Evolutionary conservation across 805 yeast genomes (phyloP), one percentile per base, ranked within the genome.

Genomic region (Helenozyma baotianmanensis): DNA sequence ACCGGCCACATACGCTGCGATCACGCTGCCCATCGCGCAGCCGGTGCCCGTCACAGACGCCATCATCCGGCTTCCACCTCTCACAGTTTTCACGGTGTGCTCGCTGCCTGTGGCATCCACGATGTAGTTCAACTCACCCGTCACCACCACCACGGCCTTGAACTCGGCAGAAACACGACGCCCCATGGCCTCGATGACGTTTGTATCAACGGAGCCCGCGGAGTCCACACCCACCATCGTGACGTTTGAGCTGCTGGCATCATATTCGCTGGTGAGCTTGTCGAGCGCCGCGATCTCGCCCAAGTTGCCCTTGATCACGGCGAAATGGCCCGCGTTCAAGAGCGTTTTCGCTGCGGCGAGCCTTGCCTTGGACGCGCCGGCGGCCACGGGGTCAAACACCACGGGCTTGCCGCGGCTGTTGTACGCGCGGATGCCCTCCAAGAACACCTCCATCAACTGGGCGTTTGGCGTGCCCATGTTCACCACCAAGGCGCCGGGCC

Each of bases 381-480:
- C 86, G 1, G 88, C 97, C n/a, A 88, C 96, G 1, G 96, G 97
- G 54, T 88, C 97, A 45, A 82, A 80, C 0, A 88, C 75, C 21
- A 88, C 71, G 3, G 85, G 89, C 27, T 70, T 65, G 2, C 74
- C 73, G 10, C 54, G 45, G 10, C 49, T 51, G 50, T 81, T 82
- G 53, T 88, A 86, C 0, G 70, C 73, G 8, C 52, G 50, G 13
- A 82, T 55, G 0, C 90, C 95, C 2, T 50, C 46, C 14, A 63
- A 43, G 40, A 74, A 73, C 35, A 69, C 60, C 0, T 56, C 58
- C 39, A 75, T 49, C 25, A 64, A 57, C 3, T 47, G 60, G 1
- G 69, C 59, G 0, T 72, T 70, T 0, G 80, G 78, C 0, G 94
- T 82, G 1, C 96, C 96, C 17, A 89, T 73, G 50, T 88, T 88